Conservation (phyloP, 2,329 filamentous ascomycete genomes). For the Alternaria gansuensis region DNA sequence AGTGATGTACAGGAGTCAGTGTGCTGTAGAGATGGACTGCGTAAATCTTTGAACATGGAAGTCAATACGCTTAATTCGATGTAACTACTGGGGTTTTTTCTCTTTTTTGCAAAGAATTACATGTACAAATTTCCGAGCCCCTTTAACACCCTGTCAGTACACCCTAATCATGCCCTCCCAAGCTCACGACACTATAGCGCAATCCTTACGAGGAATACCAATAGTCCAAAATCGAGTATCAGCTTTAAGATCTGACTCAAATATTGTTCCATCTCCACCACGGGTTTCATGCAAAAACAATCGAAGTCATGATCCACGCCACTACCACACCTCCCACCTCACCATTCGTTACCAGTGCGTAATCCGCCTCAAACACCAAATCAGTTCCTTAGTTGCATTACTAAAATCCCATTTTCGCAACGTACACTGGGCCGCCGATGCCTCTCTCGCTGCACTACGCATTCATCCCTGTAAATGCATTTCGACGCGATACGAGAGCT, state of each 20-base stretch:
- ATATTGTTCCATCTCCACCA: background rate
- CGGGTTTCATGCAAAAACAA: background rate
- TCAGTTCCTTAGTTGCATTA: background rate
- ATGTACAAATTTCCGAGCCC: no score
- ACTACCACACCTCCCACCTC: background rate
- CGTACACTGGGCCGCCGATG: background rate
- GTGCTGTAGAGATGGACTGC: no score
- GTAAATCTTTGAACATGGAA: background rate
- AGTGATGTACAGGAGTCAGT: constrained; percentile 9
- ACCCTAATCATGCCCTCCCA: background rate
- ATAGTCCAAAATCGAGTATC: background rate
- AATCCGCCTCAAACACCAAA: constrained; percentile 5
- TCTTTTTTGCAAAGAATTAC: no score
- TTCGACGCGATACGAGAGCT: background rate
- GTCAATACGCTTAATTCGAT: background rate
- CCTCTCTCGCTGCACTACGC: background rate
- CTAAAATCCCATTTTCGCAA: background rate
- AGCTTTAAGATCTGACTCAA: background rate
- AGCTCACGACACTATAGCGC: background rate
- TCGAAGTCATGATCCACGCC: background rate
- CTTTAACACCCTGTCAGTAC: background rate
- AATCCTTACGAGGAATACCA: background rate
- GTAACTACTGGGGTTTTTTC: no score
- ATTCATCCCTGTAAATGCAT: background rate
- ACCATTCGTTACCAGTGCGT: background rate